Percentiles rank a stretch among this genome's conserved stretches.
Evolutionary conservation across 768 basidiomycete species (phyloP).

Genomic region (Fomitopsis serialis): DNA sequence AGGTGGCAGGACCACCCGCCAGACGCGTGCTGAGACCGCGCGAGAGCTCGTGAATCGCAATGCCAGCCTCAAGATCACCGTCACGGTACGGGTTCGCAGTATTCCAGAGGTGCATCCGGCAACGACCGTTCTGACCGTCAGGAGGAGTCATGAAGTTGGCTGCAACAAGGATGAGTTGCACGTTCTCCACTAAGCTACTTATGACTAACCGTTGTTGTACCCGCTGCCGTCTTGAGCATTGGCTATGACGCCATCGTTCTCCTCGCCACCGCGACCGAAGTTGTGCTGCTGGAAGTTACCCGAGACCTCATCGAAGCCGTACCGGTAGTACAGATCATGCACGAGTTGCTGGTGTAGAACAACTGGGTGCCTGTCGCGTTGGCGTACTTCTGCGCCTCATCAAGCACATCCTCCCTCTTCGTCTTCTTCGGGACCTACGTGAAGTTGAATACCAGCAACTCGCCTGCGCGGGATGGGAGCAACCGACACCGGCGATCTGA

Average conservation of each 20-base stretch:
- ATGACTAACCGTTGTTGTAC: constrained; percentile 56
- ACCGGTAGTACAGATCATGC: constrained; percentile 80
- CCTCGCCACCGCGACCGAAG: constrained; percentile 84
- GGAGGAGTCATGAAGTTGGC: constrained; percentile 89
- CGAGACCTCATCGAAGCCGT: constrained; percentile 84
- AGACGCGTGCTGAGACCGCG: constrained; percentile 93
- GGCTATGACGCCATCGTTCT: constrained; percentile 86
- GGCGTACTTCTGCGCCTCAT: no score
- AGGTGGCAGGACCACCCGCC: constrained; percentile 91
- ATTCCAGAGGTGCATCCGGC: no score
- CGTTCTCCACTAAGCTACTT: no score
- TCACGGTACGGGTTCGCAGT: constrained; percentile 87
- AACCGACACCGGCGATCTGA: constrained; percentile 60
- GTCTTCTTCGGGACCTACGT: constrained; percentile 64
- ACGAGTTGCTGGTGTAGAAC: constrained; percentile 81
- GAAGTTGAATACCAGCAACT: constrained; percentile 58
- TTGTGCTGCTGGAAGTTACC: constrained; percentile 99
- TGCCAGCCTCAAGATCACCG: constrained; percentile 94
- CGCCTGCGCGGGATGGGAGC: constrained; percentile 38
- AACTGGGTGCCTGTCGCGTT: no score
- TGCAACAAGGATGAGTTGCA: no score
- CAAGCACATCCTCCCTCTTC: no score
- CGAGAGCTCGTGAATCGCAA: constrained; percentile 85
- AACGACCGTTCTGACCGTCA: constrained; percentile 81
- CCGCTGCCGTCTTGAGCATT: constrained; percentile 96